Evolutionary conservation across 495 filamentous ascomycete species (phyloP).

Genomic region (Chaetomium fimeti): DNA sequence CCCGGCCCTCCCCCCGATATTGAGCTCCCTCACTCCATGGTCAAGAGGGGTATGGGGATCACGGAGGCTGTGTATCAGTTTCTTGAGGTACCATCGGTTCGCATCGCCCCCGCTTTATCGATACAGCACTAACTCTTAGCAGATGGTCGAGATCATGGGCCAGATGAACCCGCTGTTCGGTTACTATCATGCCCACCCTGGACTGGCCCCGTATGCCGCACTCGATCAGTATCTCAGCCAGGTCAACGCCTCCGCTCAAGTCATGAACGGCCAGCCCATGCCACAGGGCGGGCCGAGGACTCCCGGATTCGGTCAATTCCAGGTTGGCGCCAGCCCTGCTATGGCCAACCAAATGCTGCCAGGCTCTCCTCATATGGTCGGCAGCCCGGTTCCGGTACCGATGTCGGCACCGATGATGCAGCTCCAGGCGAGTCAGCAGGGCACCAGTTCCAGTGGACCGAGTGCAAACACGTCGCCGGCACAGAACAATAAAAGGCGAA

Average conservation of each 20-base stretch:
- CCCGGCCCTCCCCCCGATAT: slow-evolving; percentile 53
- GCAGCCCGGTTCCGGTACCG: slow-evolving; percentile 57
- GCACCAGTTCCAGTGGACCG: slow-evolving; percentile 64
- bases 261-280: slow-evolving; percentile 47
- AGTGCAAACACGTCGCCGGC: slow-evolving; percentile 86
- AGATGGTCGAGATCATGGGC: slow-evolving; percentile 73
- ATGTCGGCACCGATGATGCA: slow-evolving; percentile 68
- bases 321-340: slow-evolving; percentile 54
- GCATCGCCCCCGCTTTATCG: background rate
- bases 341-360: slow-evolving; percentile 56
- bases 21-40: slow-evolving; percentile 61
- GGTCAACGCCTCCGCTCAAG: slow-evolving; percentile 35
- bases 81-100: slow-evolving; percentile 57
- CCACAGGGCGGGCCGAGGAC: slow-evolving; percentile 45
- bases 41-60: slow-evolving; percentile 60
- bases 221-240: slow-evolving; percentile 59
- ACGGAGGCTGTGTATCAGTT: slow-evolving; percentile 62
- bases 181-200: slow-evolving; percentile 58
- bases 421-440: slow-evolving; percentile 69
- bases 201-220: slow-evolving; percentile 58
- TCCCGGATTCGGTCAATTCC: slow-evolving; percentile 52
- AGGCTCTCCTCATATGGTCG: slow-evolving; percentile 56
- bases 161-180: slow-evolving; percentile 68
- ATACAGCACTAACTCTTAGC: slow-evolving; percentile 15
- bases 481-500: slow-evolving; percentile 71